Evolutionary conservation across 1,284 basidiomycete genomes (phyloP).

Genomic region (Pterulicium gracile): DNA sequence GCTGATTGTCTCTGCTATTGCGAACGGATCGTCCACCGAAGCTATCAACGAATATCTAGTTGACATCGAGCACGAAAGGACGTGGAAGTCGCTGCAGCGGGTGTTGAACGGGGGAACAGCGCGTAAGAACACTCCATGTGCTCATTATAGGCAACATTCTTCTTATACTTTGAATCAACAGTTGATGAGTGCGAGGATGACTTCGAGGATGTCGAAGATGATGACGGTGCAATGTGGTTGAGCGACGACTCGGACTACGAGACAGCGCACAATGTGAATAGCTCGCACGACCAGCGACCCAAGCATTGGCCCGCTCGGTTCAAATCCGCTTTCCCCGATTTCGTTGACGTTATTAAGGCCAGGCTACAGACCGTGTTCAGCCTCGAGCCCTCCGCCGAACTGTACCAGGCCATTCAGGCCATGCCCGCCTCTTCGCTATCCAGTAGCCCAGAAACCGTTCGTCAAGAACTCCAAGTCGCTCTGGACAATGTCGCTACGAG

Average conservation of each 20-base stretch:
- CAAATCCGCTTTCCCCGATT: neutral
- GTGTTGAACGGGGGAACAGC: slow-evolving; percentile 44
- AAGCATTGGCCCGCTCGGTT: neutral
- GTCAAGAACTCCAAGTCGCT: neutral
- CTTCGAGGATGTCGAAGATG: slow-evolving; percentile 20
- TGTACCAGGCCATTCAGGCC: neutral
- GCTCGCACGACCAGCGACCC: neutral
- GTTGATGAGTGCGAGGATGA: slow-evolving; percentile 15
- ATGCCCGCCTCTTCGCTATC: too few species aligned
- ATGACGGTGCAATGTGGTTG: slow-evolving; percentile 3
- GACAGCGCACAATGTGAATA: neutral
- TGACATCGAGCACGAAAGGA: slow-evolving; percentile 38
- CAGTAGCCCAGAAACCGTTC: neutral
- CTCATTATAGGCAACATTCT: neutral
- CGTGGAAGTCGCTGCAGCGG: slow-evolving; percentile 39
- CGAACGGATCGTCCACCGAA: slow-evolving; percentile 24
- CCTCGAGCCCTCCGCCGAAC: neutral
- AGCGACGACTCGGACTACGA: neutral
- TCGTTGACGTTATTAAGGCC: neutral
- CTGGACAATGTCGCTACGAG: slow-evolving; percentile 14
- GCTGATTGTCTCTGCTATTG: slow-evolving; percentile 42
- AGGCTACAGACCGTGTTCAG: neutral
- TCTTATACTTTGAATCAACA: slow-evolving; percentile 7
- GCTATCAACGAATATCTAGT: slow-evolving; percentile 39
- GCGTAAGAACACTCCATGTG: slow-evolving; percentile 15